These are phyloP conservation scores for Clarireedia homoeocarpa DNA, from an alignment of 2,329 filamentous ascomycete genomes.

Conservation along the genomic window DNA sequence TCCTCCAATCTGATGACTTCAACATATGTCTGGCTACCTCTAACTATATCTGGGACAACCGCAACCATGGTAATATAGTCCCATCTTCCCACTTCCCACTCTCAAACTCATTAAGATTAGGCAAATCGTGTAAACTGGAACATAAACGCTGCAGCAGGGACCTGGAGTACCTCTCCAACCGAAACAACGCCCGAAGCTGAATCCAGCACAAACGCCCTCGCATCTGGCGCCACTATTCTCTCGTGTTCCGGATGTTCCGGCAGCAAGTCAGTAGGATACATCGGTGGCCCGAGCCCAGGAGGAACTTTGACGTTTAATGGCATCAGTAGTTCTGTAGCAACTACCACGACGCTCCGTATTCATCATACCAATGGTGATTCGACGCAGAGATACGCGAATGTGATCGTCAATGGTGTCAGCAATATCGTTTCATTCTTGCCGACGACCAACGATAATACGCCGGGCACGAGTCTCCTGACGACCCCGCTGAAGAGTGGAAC, in stretches of 20 bases:
- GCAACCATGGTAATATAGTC: slow-evolving; percentile 35
- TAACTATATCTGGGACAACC: slow-evolving; percentile 43
- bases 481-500: slow-evolving; percentile 39
- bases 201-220: slow-evolving; percentile 32
- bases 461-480: slow-evolving; percentile 40
- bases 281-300: slow-evolving; percentile 38
- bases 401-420: slow-evolving; percentile 46
- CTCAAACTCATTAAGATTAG: not conserved
- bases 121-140: slow-evolving; percentile 50
- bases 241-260: slow-evolving; percentile 46
- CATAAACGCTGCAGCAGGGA: slow-evolving; percentile 36
- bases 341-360: slow-evolving; percentile 44
- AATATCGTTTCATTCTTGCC: slow-evolving; percentile 49
- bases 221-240: slow-evolving; percentile 37
- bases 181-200: slow-evolving; percentile 48
- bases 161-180: slow-evolving; percentile 35
- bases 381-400: slow-evolving; percentile 42
- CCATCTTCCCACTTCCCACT: not conserved
- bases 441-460: slow-evolving; percentile 35
- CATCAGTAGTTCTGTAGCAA: slow-evolving; percentile 37
- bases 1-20: slow-evolving; percentile 49
- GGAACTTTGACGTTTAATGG: slow-evolving; percentile 41
- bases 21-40: slow-evolving; percentile 59
- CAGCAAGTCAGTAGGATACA: slow-evolving; percentile 42
- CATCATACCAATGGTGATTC: slow-evolving; percentile 50